Conservation (phyloP, 1,139 yeast genomes). For the Lodderomyces jiufengensis region DNA sequence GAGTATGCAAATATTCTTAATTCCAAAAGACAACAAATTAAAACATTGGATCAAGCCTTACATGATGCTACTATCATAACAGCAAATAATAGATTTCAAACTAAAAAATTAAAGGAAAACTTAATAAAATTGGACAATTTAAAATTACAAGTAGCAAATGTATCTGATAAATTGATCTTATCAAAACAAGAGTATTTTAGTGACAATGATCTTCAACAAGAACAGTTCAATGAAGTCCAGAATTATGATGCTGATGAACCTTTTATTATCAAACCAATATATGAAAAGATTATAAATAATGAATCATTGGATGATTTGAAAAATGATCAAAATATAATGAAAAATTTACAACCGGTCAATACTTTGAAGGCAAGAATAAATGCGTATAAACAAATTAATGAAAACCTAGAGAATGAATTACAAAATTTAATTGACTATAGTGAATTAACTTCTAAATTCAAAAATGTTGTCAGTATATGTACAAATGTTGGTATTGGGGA, state of each 20-base stretch:
- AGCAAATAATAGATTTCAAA: slow-evolving; percentile 40
- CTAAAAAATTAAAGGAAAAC: slow-evolving; percentile 38
- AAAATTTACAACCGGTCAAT: slow-evolving; percentile 55
- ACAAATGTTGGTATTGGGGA: slow-evolving; percentile 73
- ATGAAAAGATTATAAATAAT: slow-evolving; percentile 42
- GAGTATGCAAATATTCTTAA: slow-evolving; percentile 41
- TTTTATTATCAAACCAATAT: slow-evolving; percentile 60
- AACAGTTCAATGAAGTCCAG: slow-evolving; percentile 15
- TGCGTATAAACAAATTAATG: slow-evolving; percentile 56
- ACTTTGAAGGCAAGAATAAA: slow-evolving; percentile 71
- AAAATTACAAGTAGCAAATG: slow-evolving; percentile 43
- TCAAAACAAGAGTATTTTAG: slow-evolving; percentile 20
- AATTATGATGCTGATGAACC: slow-evolving; percentile 82
- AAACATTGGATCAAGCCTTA: slow-evolving; percentile 33
- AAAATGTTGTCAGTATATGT: slow-evolving; percentile 85
- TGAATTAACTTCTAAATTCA: slow-evolving; percentile 76
- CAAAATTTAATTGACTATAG: slow-evolving; percentile 48
- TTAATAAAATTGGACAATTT: slow-evolving; percentile 38
- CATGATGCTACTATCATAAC: slow-evolving; percentile 44
- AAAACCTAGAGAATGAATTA: slow-evolving; percentile 48
- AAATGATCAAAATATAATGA: slow-evolving; percentile 22
- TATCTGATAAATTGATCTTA: slow-evolving; percentile 34
- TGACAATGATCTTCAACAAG: slow-evolving; percentile 15
- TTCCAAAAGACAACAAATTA: slow-evolving; percentile 36
- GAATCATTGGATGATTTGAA: slow-evolving; percentile 27